These are phyloP conservation scores for Candida taoyuanica DNA, from an alignment of 805 yeast genomes.

Conservation along the genomic window DNA sequence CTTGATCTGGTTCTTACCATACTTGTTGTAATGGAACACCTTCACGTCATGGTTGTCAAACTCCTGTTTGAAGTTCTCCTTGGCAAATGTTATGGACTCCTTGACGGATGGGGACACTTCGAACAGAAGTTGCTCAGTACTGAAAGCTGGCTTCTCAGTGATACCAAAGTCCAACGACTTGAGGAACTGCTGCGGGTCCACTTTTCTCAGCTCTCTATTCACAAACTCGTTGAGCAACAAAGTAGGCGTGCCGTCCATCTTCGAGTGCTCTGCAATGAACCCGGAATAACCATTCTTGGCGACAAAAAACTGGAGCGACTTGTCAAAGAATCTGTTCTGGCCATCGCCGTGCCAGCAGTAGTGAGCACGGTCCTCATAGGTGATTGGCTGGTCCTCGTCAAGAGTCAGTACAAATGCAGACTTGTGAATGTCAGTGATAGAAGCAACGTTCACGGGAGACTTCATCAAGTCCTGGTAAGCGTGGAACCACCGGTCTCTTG, in stretches of 20 bases:
- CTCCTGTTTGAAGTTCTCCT: slow-evolving; percentile 48
- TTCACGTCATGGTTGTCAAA: slow-evolving; percentile 63
- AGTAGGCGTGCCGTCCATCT: slow-evolving; percentile 98
- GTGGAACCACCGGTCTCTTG: slow-evolving; percentile 77
- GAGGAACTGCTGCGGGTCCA: slow-evolving; percentile 34
- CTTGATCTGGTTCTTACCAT: slow-evolving; percentile 85
- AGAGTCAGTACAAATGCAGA: slow-evolving; percentile 78
- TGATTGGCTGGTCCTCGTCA: slow-evolving; percentile 67
- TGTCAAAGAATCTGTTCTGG: slow-evolving; percentile 83
- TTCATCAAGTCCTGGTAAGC: slow-evolving; percentile 53
- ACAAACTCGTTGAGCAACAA: slow-evolving; percentile 79
- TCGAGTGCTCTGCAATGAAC: slow-evolving; percentile 93
- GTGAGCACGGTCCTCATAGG: slow-evolving; percentile 78
- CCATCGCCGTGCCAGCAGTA: slow-evolving; percentile 97
- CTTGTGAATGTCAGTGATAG: slow-evolving; percentile 65
- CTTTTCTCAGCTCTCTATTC: slow-evolving; percentile 48
- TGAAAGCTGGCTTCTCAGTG: background rate
- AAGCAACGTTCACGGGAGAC: slow-evolving; percentile 56
- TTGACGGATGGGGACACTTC: slow-evolving; percentile 52
- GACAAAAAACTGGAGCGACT: slow-evolving; percentile 81
- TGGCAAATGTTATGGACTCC: slow-evolving; percentile 51
- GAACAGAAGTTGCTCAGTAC: slow-evolving; percentile 41
- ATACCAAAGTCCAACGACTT: slow-evolving; percentile 14
- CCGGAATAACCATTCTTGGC: slow-evolving; percentile 85
- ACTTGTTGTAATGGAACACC: slow-evolving; percentile 75